Base-by-base conservation (phyloP, 2,329 filamentous ascomycete genomes). In the Tympanopsis confertula region DNA sequence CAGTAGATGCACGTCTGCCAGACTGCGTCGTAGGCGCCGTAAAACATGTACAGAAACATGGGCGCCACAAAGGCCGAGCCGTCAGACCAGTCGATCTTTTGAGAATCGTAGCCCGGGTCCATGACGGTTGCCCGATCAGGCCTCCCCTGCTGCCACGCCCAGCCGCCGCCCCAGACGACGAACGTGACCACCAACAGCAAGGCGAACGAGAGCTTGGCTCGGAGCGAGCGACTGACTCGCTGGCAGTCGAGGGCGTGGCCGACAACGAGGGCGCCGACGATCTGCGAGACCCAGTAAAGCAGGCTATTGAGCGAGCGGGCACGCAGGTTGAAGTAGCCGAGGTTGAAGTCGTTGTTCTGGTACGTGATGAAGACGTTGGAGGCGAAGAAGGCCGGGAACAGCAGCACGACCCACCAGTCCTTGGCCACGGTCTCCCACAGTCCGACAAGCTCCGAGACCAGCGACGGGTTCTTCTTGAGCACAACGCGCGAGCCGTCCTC, bases 1-100 rank as follows among this genome's bases (percentile, higher is more conserved):
- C 88, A 95, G 68, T 96, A 95, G 36, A 88, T 79, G 50, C 69
- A 78, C 0, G 86, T 89, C 65, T 96, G 89, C 81, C 86, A 95
- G 39, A 79, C 74, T 32, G 88, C 86, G 55, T 95, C 89, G 49
- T 80, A 91, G 58, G 91, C 81, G 29, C 86, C 86, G 55, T 91
- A 93, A 59, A 88, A 88, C 50, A 94, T 81, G 64, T 84, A 86
- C 39, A 87, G 61, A 56, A 86, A 81, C 68, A 86, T 82, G 1
- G 79, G 78, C 0, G 79, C 81, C 38, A 77, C 61, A 50, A 79
- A 86, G 37, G 68, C 68, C n/a, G 57, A 48, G 35, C 69, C 62
- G 5, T 69, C 74, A 85, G 53, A 85, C 79, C 41, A 53, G 36
- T 38, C 46, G 2, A 20, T 19, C 1, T 38, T 4, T 2, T 20